These are phyloP conservation scores for Dendryphion nanum DNA, from an alignment of 2,329 filamentous ascomycete species.

Conservation along the genomic window DNA sequence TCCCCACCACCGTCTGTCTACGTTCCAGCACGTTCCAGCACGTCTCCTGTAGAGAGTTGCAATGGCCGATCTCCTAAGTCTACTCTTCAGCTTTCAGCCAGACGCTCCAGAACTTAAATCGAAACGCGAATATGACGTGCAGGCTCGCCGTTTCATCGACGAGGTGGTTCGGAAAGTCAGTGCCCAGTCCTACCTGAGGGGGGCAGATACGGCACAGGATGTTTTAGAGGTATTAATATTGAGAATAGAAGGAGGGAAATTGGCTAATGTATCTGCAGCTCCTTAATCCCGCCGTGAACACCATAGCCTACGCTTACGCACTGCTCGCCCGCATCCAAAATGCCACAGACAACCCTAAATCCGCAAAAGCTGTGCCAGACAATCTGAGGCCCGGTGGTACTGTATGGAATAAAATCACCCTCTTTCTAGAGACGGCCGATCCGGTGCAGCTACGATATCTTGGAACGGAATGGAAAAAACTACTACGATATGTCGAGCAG, in stretches of 20 bases:
- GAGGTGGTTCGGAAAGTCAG: constrained; percentile 35
- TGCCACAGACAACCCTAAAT: constrained; percentile 30
- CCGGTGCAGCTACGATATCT: constrained; percentile 55
- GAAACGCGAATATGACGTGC: constrained; percentile 41
- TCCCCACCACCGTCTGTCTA: constrained; percentile 35
- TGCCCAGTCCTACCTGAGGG: constrained; percentile 32
- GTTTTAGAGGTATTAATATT: constrained; percentile 34
- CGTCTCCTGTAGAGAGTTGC: too few species aligned
- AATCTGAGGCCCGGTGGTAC: constrained; percentile 43
- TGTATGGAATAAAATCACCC: constrained; percentile 51
- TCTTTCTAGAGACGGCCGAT: constrained; percentile 52
- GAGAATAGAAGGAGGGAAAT: too few species aligned
- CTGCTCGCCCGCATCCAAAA: constrained; percentile 50
- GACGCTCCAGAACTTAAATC: constrained; percentile 28
- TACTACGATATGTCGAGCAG: constrained; percentile 43
- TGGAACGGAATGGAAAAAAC: constrained; percentile 46
- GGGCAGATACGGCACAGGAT: constrained; percentile 39
- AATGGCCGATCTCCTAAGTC: constrained; percentile 24
- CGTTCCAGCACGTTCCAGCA: constrained; percentile 1
- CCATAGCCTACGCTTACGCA: constrained; percentile 58
- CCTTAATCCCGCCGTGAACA: constrained; percentile 58
- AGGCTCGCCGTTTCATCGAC: constrained; percentile 34
- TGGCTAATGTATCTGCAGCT: constrained; percentile 21
- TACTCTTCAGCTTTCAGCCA: constrained; percentile 36
- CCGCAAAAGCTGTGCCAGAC: constrained; percentile 35